Conservation (phyloP, 2,329 filamentous ascomycete genomes). For the Eurotiales sp. region DNA sequence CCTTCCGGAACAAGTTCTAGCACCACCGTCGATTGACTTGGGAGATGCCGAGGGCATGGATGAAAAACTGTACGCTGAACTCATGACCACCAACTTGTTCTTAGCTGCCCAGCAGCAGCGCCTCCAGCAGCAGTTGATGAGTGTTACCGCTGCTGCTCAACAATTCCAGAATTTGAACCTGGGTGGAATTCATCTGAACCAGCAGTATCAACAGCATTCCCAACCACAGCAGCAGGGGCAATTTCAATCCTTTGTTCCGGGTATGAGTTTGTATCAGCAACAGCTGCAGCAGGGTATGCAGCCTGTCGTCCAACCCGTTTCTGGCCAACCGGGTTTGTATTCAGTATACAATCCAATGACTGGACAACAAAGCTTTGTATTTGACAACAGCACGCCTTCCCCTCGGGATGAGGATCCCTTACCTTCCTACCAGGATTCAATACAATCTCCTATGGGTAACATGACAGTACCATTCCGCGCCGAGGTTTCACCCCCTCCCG, state of each 20-base stretch:
- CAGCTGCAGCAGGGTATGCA: slow-evolving; percentile 65
- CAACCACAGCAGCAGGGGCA: slow-evolving; percentile 50
- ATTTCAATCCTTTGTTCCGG: slow-evolving; percentile 49
- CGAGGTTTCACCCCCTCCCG: slow-evolving; percentile 75
- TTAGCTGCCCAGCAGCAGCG: slow-evolving; percentile 92
- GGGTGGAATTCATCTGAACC: slow-evolving; percentile 38
- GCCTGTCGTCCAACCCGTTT: slow-evolving; percentile 60
- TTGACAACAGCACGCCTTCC: slow-evolving; percentile 61
- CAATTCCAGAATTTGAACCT: slow-evolving; percentile 76
- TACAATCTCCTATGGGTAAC: slow-evolving; percentile 46
- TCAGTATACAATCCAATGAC: slow-evolving; percentile 81
- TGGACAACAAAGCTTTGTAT: slow-evolving; percentile 76
- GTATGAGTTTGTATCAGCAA: slow-evolving; percentile 60
- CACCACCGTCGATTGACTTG: slow-evolving; percentile 73
- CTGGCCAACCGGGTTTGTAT: slow-evolving; percentile 71
- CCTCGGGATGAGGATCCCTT: slow-evolving; percentile 42
- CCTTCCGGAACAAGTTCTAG: slow-evolving; percentile 68
- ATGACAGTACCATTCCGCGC: slow-evolving; percentile 64
- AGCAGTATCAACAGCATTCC: slow-evolving; percentile 44
- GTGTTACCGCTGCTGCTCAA: slow-evolving; percentile 75
- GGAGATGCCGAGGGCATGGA: slow-evolving; percentile 71
- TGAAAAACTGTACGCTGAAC: slow-evolving; percentile 78
- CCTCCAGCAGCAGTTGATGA: slow-evolving; percentile 87
- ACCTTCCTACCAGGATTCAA: slow-evolving; percentile 29
- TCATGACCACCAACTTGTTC: slow-evolving; percentile 87